These are phyloP conservation scores for Fraxinus xanthoxyloides DNA, from an alignment of 305 asterid species.

Conservation along the genomic window DNA sequence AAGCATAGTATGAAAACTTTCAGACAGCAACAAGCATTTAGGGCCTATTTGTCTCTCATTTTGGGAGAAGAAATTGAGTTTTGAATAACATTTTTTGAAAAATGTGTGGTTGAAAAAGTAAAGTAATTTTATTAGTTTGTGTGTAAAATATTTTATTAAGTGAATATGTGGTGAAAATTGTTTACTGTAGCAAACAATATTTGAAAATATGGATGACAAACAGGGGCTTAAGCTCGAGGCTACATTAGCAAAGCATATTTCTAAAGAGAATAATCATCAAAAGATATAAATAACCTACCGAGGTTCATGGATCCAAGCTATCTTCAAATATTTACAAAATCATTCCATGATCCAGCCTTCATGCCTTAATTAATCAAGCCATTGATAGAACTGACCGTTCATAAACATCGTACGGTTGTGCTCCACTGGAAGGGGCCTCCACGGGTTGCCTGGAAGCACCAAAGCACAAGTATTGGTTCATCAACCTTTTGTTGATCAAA, in stretches of 20 bases:
- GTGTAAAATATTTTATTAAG: too few species aligned
- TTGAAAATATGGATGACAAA: too few species aligned
- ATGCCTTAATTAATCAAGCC: conserved; percentile 26
- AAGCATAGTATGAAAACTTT: neutral
- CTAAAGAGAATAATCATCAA: neutral
- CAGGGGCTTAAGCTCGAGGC: neutral
- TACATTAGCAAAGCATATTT: neutral
- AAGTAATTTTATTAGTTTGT: too few species aligned
- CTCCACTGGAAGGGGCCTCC: conserved; percentile 24
- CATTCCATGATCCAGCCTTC: neutral
- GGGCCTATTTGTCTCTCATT: too few species aligned
- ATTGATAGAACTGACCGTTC: conserved; percentile 56
- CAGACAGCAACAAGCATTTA: neutral
- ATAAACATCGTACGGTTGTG: conserved; percentile 53
- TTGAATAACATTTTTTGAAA: too few species aligned
- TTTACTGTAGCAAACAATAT: too few species aligned
- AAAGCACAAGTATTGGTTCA: conserved; percentile 64
- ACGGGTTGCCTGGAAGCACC: conserved; percentile 41
- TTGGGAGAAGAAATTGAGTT: too few species aligned
- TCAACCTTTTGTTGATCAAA: conserved; percentile 38
- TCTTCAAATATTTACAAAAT: conserved; percentile 23
- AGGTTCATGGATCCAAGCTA: neutral
- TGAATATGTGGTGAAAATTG: too few species aligned
- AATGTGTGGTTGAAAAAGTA: too few species aligned
- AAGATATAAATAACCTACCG: neutral